Evolutionary conservation across 441 rosid species (phyloP).

Genomic region (Bruguiera hainesii): DNA sequence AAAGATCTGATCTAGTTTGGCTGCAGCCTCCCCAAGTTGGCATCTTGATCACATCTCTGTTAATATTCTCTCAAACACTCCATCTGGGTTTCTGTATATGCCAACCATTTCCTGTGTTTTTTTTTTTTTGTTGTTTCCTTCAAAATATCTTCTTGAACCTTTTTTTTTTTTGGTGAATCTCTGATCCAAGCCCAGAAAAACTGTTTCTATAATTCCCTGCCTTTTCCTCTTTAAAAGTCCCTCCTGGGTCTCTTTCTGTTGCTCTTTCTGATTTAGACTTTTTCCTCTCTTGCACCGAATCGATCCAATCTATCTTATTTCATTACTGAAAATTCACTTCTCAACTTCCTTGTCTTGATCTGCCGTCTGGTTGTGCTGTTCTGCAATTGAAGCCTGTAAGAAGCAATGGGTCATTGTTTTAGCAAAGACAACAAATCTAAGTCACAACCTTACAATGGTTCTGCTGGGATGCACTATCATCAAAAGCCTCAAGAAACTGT

Average conservation of each 20-base stretch:
- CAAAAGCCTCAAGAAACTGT: conserved; percentile 28
- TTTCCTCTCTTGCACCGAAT: not conserved
- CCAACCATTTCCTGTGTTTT: not conserved
- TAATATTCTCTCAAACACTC: not conserved
- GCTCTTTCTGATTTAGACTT: not conserved
- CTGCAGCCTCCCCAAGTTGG: conserved; percentile 2
- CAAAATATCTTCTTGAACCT: not conserved
- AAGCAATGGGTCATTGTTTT: conserved; percentile 59
- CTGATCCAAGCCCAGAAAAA: conserved; percentile 1
- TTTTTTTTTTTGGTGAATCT: not conserved
- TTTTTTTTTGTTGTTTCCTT: not conserved
- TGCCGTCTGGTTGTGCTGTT: conserved; percentile 11
- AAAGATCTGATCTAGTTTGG: no score
- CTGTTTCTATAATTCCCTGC: no score
- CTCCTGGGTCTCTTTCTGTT: not conserved
- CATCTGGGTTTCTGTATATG: conserved; percentile 3
- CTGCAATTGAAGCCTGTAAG: conserved; percentile 10
- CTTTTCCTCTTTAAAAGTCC: not conserved
- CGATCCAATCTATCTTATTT: not conserved
- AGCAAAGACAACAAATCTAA: conserved; percentile 40
- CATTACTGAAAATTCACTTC: not conserved
- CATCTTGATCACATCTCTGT: not conserved
- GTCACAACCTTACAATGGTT: conserved; percentile 35
- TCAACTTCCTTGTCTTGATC: conserved; percentile 4
- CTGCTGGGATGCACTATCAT: conserved; percentile 16